Base-by-base conservation (phyloP, 257 asterid species). In the Ehretia macrophylla region DNA sequence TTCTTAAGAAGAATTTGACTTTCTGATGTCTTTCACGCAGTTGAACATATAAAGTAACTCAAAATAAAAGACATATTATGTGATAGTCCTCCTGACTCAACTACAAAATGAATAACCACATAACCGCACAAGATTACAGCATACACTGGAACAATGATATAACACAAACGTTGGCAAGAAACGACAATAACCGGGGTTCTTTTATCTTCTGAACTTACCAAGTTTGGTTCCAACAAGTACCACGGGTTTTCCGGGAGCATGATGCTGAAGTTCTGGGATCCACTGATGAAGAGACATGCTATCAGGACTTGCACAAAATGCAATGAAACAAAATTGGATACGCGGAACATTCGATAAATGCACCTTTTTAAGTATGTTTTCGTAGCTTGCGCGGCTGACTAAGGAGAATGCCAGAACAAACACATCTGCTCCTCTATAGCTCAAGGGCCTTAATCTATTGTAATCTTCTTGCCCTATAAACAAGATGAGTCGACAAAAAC, bases 311-410 rank as follows among this genome's bases (percentile, higher is more conserved):
- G 18, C 27, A 65, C 56, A 18, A 23, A 47, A 39, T 32, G n/a
- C 50, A 14, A 59, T 1, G 18, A 58, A 0, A 48, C 21, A 58
- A 23, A 50, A 27, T 11, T 17, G 27, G 22, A 35, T 12, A 21
- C 58, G 57, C 20, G 63, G 16, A 40, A 9, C 39, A 16, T 37
- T 38, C 22, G 42, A 46, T 18, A 62, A 45, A 23, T 55, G 61
- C 59, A 91, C 98, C 98, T 91, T 91, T 69, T 91, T 91, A 47
- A 76, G 66, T 69, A 91, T 70, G 79, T 91, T 91, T 71, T 91
- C 98, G 18, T 91, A 91, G 81, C 98, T 91, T 5, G 98, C 97
- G 9, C 98, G 92, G 64, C 98, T 91, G 57, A 91, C 95, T 68
- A 91, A 72, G 1, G 98, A 88, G 68, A 91, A 91, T 0, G 98